phyloP scores from a whole-genome alignment of 805 yeast genomes.

The Lipomyces spencermartinsiae region DNA sequence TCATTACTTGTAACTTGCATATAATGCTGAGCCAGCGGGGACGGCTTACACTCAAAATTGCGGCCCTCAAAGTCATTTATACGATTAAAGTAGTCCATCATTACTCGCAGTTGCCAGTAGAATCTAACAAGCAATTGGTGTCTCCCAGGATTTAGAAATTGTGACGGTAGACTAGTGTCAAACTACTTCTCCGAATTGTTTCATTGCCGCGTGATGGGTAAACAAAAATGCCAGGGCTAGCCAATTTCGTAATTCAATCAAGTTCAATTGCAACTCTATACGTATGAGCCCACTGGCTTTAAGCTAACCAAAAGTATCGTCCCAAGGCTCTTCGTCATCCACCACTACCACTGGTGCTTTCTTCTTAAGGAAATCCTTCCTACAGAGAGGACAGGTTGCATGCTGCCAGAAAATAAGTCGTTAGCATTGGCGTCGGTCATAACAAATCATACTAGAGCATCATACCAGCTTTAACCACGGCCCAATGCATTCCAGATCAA shows the following conservation, averaged over 20 bases:
- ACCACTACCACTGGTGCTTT: conserved; percentile 58
- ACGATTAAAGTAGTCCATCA: conserved; percentile 26
- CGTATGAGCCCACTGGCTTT: not conserved
- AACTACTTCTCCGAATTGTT: not conserved
- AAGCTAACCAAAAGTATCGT: conserved; percentile 73
- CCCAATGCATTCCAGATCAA: conserved; percentile 87
- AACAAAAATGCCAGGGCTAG: not conserved
- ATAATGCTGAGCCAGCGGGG: not conserved
- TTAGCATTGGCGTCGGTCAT: not conserved
- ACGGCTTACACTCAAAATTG: conserved; percentile 11
- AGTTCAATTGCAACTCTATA: not conserved
- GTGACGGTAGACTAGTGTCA: not conserved
- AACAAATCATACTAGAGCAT: not conserved
- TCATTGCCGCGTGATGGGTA: not conserved
- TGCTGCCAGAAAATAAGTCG: conserved; percentile 28
- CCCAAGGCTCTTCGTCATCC: conserved; percentile 72
- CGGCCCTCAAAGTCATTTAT: conserved; percentile 6
- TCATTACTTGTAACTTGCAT: not conserved
- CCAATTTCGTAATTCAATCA: not conserved
- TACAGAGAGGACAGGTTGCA: conserved; percentile 78
- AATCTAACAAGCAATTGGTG: too few species aligned
- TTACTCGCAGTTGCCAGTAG: not conserved
- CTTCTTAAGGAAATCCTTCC: conserved; percentile 69
- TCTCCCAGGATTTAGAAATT: not conserved
- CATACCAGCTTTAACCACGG: conserved; percentile 75